Evolutionary conservation across 192 early-diverging fungal species (phyloP).

Genomic region (Coemansia sp.): DNA sequence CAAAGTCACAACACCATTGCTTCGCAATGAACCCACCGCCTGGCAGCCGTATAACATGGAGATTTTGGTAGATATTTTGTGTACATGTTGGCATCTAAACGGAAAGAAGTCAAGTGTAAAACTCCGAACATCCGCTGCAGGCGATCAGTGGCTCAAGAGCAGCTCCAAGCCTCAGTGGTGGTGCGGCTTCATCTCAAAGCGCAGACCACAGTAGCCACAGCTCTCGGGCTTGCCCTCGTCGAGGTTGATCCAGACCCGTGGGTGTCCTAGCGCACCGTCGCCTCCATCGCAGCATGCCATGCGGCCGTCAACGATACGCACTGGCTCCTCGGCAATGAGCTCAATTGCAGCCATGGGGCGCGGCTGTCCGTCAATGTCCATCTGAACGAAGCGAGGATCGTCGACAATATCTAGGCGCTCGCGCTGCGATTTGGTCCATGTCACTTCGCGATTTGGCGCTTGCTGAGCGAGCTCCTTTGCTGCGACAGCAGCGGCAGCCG

Average conservation of each 20-base stretch:
- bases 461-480: constrained; percentile 56
- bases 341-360: constrained; percentile 88
- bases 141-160: neutral
- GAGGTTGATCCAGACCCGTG: constrained; percentile 92
- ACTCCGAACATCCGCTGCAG: neutral
- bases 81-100: neutral
- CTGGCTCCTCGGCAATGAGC: constrained; percentile 84
- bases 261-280: constrained; percentile 89
- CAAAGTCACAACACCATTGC: neutral
- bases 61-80: neutral
- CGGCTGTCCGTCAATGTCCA: constrained; percentile 78
- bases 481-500: constrained; percentile 9
- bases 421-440: constrained; percentile 80
- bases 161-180: constrained; percentile 53
- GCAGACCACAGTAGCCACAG: constrained; percentile 86
- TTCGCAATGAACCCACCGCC: neutral
- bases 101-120: neutral
- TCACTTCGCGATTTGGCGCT: constrained; percentile 66
- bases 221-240: constrained; percentile 59
- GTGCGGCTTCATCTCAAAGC: constrained; percentile 71
- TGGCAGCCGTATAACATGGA: neutral
- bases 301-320: constrained; percentile 72
- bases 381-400: constrained; percentile 87
- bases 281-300: constrained; percentile 84
- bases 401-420: constrained; percentile 64